phyloP scores from a whole-genome alignment of 768 basidiomycete genomes.

The Rhodotorula kratochvilovae region DNA sequence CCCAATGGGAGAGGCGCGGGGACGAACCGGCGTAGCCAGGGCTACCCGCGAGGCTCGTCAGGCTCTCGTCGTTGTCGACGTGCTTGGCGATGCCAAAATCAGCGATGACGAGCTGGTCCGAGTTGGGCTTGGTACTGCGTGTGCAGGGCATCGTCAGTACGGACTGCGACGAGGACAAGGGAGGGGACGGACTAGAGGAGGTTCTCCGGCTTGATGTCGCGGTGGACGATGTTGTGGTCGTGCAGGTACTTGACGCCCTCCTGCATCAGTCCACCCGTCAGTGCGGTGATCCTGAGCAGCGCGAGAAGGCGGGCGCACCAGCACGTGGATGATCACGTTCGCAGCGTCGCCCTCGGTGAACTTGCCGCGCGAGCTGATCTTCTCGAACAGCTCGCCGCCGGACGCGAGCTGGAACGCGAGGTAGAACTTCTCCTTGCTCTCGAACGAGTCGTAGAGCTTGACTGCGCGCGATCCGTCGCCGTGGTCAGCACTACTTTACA shows the following conservation, averaged over 20 bases:
- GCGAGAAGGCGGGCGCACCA: constrained; percentile 14
- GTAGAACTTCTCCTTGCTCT: constrained; percentile 87
- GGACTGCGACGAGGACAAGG: no score
- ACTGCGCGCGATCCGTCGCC: constrained; percentile 54
- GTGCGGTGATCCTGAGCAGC: background rate
- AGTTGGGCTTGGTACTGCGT: constrained; percentile 45
- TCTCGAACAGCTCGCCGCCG: constrained; percentile 91
- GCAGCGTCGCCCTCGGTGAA: constrained; percentile 92
- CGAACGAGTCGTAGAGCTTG: constrained; percentile 95
- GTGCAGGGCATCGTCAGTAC: background rate
- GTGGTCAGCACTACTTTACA: no score
- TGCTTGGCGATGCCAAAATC: constrained; percentile 80
- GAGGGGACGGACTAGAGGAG: constrained; percentile 55
- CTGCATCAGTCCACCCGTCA: background rate
- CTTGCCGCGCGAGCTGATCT: constrained; percentile 75
- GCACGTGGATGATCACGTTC: constrained; percentile 53
- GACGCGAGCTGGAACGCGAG: constrained; percentile 74
- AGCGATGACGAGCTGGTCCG: constrained; percentile 86
- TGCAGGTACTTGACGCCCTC: constrained; percentile 81
- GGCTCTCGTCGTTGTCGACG: constrained; percentile 43
- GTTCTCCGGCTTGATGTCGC: constrained; percentile 98
- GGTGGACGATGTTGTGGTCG: constrained; percentile 85
- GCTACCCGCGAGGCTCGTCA: constrained; percentile 46
- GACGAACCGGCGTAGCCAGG: constrained; percentile 39
- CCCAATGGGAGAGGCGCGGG: accelerated